These are phyloP conservation scores for Ceratobasidium sp. DNA, from an alignment of 1,284 basidiomycete genomes.

Conservation along the genomic window DNA sequence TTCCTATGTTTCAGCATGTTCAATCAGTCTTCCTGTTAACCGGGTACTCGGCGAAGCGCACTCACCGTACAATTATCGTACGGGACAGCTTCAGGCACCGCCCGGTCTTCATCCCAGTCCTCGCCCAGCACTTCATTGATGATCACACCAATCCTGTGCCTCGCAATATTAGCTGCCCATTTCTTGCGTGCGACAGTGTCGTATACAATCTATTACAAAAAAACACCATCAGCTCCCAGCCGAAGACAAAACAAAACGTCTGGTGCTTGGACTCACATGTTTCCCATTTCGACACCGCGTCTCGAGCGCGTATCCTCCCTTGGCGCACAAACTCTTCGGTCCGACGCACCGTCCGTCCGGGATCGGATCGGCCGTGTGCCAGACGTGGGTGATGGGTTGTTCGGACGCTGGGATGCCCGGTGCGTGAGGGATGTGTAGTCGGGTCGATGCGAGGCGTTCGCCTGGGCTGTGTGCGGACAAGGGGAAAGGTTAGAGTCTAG, in stretches of 20 bases:
- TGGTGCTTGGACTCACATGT: slow-evolving; percentile 57
- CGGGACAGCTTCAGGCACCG: slow-evolving; percentile 52
- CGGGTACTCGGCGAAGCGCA: too few species aligned
- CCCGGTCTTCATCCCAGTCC: slow-evolving; percentile 73
- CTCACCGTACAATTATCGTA: slow-evolving; percentile 60
- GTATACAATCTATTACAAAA: slow-evolving; percentile 70
- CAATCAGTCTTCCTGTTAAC: not conserved
- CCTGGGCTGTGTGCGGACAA: slow-evolving; percentile 76
- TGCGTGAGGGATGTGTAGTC: slow-evolving; percentile 71
- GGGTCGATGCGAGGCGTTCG: slow-evolving; percentile 86
- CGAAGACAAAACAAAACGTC: not conserved
- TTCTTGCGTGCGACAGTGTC: slow-evolving; percentile 88
- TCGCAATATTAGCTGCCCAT: slow-evolving; percentile 85
- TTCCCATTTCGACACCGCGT: slow-evolving; percentile 87
- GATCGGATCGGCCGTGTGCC: slow-evolving; percentile 90
- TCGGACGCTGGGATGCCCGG: slow-evolving; percentile 46
- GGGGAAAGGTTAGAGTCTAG: not conserved
- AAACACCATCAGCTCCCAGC: not conserved
- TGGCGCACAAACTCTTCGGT: slow-evolving; percentile 76
- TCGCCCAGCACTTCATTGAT: slow-evolving; percentile 79
- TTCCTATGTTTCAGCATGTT: slow-evolving; percentile 51
- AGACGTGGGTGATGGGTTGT: slow-evolving; percentile 82
- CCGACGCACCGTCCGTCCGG: slow-evolving; percentile 85
- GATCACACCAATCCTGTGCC: slow-evolving; percentile 82
- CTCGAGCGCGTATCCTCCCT: slow-evolving; percentile 86